Conservation (phyloP, 179 eudicot genomes). For the Pouteria campechiana region DNA sequence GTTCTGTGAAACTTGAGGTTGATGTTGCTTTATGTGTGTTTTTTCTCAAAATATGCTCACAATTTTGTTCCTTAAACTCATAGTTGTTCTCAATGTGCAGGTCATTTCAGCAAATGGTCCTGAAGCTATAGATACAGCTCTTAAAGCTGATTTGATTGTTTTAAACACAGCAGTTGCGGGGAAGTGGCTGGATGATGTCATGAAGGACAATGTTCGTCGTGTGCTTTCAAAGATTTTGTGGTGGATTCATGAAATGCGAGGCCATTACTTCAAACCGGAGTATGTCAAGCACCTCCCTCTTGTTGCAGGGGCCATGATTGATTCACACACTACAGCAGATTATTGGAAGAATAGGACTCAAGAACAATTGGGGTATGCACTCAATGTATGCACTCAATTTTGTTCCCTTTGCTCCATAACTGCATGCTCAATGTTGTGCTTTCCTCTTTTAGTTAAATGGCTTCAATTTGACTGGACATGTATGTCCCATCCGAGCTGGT, state of each 20-base stretch:
- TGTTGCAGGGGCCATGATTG: conserved; percentile 97
- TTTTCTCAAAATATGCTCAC: too few relatives aligned
- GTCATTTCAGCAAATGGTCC: conserved; percentile 68
- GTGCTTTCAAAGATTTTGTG: conserved; percentile 92
- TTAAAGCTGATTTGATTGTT: conserved; percentile 83
- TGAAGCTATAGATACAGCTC: conserved; percentile 76
- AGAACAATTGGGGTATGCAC: conserved; percentile 78
- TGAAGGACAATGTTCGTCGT: conserved; percentile 68
- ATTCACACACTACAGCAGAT: conserved; percentile 86
- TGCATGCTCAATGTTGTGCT: too few relatives aligned
- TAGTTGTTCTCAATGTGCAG: conserved; percentile 13
- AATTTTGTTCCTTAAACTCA: too few relatives aligned
- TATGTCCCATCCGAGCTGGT: too few relatives aligned
- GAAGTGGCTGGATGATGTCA: conserved; percentile 86
- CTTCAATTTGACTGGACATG: too few relatives aligned
- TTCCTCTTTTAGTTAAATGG: too few relatives aligned
- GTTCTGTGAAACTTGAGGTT: too few relatives aligned
- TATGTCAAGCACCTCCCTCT: conserved; percentile 83
- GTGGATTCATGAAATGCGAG: conserved; percentile 99
- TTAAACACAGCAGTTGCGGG: conserved; percentile 97
- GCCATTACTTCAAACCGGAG: conserved; percentile 91
- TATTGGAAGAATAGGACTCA: conserved; percentile 92
- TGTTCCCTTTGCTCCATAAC: too few relatives aligned
- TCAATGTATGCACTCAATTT: too few relatives aligned
- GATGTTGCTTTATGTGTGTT: too few relatives aligned